Evolutionary conservation across 78 protist genomes (phyloP).

Genomic region (Guillardia theta): DNA sequence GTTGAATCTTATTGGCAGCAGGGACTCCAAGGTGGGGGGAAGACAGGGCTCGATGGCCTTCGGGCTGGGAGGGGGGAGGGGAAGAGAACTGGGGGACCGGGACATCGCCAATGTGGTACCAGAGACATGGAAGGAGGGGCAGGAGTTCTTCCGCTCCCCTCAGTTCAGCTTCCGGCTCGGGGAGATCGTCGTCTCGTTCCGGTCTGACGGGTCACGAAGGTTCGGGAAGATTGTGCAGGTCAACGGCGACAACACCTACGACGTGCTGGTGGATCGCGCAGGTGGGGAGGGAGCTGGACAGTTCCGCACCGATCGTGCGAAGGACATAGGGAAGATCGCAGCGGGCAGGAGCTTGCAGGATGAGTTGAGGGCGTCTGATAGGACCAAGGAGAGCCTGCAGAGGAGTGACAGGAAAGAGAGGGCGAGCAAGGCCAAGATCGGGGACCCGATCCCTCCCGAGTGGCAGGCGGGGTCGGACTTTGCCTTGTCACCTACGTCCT

Average conservation of each 20-base stretch:
- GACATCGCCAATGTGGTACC: not conserved
- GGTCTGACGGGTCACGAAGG: constrained; percentile 7
- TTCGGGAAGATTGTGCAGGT: not conserved
- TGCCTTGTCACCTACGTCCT: not conserved
- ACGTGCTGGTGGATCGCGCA: not conserved
- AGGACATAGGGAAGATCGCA: not conserved
- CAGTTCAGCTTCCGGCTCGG: not conserved
- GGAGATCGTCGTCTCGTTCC: not conserved
- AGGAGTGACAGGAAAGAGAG: not conserved
- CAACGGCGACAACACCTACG: constrained; percentile 17
- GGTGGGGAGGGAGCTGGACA: constrained; percentile 7
- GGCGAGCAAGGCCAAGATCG: not conserved
- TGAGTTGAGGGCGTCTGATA: not conserved
- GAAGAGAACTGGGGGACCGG: not conserved
- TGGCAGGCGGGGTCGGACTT: not conserved
- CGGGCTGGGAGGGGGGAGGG: not conserved
- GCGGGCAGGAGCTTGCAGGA: not conserved
- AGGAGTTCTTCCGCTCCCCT: not conserved
- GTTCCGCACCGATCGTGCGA: not conserved
- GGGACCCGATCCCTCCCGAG: not conserved
- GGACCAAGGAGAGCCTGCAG: not conserved
- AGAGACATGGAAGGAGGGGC: not conserved
- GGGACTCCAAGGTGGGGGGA: not conserved
- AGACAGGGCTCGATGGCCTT: not conserved
- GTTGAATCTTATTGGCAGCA: no score